Evolutionary conservation across 352 stramenopile species (phyloP), one percentile per base, ranked within the genome.

Genomic region (Elongisporangium anandrum): DNA sequence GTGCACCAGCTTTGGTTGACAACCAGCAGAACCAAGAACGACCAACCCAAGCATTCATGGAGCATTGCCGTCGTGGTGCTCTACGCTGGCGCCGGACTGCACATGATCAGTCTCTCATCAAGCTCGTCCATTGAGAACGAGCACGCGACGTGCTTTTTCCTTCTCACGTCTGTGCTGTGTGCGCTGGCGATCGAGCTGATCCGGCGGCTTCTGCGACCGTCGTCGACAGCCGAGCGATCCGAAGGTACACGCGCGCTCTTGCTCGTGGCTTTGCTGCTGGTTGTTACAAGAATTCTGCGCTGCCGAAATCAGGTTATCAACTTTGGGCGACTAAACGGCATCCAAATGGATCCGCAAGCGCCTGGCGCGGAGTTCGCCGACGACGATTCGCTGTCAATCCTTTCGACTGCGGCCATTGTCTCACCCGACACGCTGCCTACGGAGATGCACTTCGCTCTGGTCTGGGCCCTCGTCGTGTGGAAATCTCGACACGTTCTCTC

Each of bases 51-150:
- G 20, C 39, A 1, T 21, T 63, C 10, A 34, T 41, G 29, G 29
- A 41, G 13, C 9, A 1, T 41, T 41, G 29, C 29, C 9, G 29
- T 26, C 13, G 15, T 50, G 0, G 53, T 68, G 16, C 54, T 72
- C 6, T 52, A 63, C 1, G 17, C 64, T 12, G 62, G 66, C 2
- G 67, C 52, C 17, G 26, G 79, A 13, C 34, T 84, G 13, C 79
- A 92, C 23, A 81, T 90, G 55, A 63, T 64, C 16, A 92, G 76
- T 29, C 64, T 94, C 19, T 83, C 82, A 0, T 94, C 85, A 1
- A 94, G 79, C 29, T 96, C 87, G 4, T 92, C 84, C 19, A 95
- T 96, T 34, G 88, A 96, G 56, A 96, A 96, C 60, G 88, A 96
- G 57, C 88, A 96, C 57, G 87, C 85, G 13, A 93, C 83, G 10